Conservation (phyloP, 352 stramenopile genomes). For the Pythium vanterpoolii region DNA sequence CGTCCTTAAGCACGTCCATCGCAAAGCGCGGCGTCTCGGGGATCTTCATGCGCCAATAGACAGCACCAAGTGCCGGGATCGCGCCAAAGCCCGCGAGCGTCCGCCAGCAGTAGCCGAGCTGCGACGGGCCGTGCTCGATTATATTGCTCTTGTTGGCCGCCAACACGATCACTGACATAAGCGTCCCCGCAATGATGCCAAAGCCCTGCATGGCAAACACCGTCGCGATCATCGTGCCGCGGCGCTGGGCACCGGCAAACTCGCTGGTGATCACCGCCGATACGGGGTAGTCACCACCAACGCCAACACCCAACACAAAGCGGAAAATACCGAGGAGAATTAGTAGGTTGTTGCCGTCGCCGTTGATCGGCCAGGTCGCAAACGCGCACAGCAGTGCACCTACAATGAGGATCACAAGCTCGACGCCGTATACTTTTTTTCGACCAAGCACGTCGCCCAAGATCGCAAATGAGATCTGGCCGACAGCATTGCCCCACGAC, state of each 20-base stretch:
- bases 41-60: constrained; percentile 50
- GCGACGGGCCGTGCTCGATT: constrained; percentile 34
- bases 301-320: constrained; percentile 48
- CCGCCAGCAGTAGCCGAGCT: constrained; percentile 46
- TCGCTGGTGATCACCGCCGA: constrained; percentile 52
- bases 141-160: constrained; percentile 12
- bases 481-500: constrained; percentile 28
- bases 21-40: constrained; percentile 40
- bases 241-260: constrained; percentile 36
- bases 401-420: constrained; percentile 42
- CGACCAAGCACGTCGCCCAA: constrained; percentile 44
- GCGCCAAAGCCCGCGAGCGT: constrained; percentile 39
- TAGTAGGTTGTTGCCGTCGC: constrained; percentile 39
- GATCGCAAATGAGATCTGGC: constrained; percentile 47
- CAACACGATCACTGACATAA: constrained; percentile 28
- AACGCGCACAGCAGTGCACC: constrained; percentile 20
- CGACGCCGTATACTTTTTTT: constrained; percentile 47
- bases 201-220: constrained; percentile 47
- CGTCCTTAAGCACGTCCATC: constrained; percentile 41
- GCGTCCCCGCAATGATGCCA: constrained; percentile 37
- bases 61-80: constrained; percentile 33
- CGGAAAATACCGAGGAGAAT: constrained; percentile 51
- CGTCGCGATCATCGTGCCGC: constrained; percentile 43
- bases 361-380: constrained; percentile 39
- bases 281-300: constrained; percentile 34